These are phyloP conservation scores for Aspergillus hiratsukae DNA, from an alignment of 2,329 filamentous ascomycete genomes.

Conservation along the genomic window DNA sequence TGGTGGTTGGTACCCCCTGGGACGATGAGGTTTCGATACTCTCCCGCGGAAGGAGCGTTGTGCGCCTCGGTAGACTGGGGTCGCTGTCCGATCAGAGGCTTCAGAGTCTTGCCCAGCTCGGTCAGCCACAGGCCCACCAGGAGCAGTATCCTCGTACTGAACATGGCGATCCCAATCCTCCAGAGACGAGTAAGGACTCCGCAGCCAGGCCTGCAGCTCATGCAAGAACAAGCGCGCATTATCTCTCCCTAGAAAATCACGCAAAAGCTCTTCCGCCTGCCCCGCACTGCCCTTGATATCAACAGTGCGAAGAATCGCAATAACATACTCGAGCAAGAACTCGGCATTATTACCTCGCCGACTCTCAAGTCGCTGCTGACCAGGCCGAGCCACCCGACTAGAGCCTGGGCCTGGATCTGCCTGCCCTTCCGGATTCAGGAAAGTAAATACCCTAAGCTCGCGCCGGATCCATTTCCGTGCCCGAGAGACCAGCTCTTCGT, in stretches of 20 bases:
- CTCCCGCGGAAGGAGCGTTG: slow-evolving; percentile 18
- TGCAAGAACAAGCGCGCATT: slow-evolving; percentile 75
- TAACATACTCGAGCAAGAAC: slow-evolving; percentile 79
- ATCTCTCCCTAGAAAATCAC: slow-evolving; percentile 71
- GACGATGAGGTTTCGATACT: slow-evolving; percentile 21
- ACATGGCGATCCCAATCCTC: slow-evolving; percentile 76
- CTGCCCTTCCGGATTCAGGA: slow-evolving; percentile 49
- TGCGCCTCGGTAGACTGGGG: slow-evolving; percentile 17
- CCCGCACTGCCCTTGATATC: slow-evolving; percentile 76
- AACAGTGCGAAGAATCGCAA: slow-evolving; percentile 76
- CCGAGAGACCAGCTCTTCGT: slow-evolving; percentile 65
- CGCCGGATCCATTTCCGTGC: slow-evolving; percentile 78
- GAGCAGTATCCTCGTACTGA: slow-evolving; percentile 55
- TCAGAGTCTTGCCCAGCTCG: slow-evolving; percentile 1
- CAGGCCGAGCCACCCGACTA: slow-evolving; percentile 20
- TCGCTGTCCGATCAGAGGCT: slow-evolving; percentile 17
- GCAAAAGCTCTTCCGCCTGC: slow-evolving; percentile 72
- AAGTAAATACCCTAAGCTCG: slow-evolving; percentile 78
- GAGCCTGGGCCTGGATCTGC: slow-evolving; percentile 14
- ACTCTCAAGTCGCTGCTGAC: slow-evolving; percentile 30
- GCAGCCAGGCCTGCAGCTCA: slow-evolving; percentile 75
- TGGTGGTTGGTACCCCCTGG: slow-evolving; percentile 7
- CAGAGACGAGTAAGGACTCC: slow-evolving; percentile 70
- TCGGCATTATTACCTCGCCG: slow-evolving; percentile 67
- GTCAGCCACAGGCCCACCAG: not conserved